phyloP scores from a whole-genome alignment of 345 rosid species.

The Populus deltoides region DNA sequence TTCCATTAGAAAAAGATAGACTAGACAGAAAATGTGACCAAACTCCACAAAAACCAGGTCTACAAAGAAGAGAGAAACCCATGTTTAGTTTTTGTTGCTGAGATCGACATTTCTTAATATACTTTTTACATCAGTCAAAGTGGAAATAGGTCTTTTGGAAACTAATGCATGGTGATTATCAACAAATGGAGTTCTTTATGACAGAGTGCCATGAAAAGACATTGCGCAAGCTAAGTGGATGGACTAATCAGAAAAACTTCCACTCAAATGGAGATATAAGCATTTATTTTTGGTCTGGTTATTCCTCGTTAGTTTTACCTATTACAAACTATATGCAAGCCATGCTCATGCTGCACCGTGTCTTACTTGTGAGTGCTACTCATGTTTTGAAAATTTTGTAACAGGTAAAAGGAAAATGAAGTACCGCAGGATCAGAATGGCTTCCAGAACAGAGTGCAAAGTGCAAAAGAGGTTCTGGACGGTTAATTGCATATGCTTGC shows the following conservation, averaged over 20 bases:
- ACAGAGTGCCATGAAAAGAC: not conserved
- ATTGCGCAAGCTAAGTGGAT: not conserved
- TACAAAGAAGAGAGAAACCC: not conserved
- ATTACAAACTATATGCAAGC: not conserved
- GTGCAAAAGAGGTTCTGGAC: conserved; percentile 68
- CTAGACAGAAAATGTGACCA: not conserved
- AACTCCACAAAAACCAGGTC: not conserved
- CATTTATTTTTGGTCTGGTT: not conserved
- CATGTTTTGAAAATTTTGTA: not conserved
- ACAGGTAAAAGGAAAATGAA: conserved; percentile 6
- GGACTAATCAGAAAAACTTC: not conserved
- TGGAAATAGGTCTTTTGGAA: not conserved
- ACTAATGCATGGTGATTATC: not conserved
- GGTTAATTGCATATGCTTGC: conserved; percentile 58
- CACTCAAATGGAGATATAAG: not conserved
- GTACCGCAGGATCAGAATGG: conserved; percentile 98
- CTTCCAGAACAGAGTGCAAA: conserved; percentile 87
- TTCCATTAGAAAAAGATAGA: not conserved
- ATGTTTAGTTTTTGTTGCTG: not conserved
- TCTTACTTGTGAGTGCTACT: not conserved
- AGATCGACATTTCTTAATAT: not conserved
- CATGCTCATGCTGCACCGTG: not conserved
- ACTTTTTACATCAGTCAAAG: not conserved
- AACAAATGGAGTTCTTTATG: not conserved
- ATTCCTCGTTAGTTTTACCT: not conserved